Base-by-base conservation (phyloP, 1,284 basidiomycete species). In the Trametes hirsuta region DNA sequence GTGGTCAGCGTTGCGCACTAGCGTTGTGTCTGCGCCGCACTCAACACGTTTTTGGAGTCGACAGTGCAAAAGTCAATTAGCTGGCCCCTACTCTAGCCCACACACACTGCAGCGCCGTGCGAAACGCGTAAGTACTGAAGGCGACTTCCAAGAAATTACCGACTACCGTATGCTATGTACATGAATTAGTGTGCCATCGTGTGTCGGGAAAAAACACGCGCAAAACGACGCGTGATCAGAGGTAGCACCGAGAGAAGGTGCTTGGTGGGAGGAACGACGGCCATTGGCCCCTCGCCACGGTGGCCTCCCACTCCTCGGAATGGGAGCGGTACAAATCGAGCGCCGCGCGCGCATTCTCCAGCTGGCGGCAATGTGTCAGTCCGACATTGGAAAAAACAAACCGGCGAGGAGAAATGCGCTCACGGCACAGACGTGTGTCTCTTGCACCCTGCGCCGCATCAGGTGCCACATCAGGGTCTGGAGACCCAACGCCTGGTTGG, bases 381-480 rank as follows among this genome's bases (percentile, higher is more conserved):
- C 30, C 5, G 8, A 8, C 30, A 4, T 5, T 30, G 30, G 30
- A 30, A 30, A 30, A 41, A 14, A 22, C 18, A 37, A 21, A 37
- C 34, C 35, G 4, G 10, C 18, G 11, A 30, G 35, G 14, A 10
- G 37, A n/a, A 21, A 30, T 42, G n/a, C n/a, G 47, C 63, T 45
- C 69, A 93, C 90, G 10, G 89, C 86, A 70, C 90, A 83, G 63
- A 84, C 79, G 58, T 85, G 81, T 37, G 82, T 84, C 68, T 90
- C 87, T 70, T 90, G 87, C 68, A 88, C 87, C 37, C 85, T 81
- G 62, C 90, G 81, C 57, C 84, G 81, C 88, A 93, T 90, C 34
- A 93, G 79, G 67, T 87, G 87, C 88, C 89, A 92, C 70, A 86
- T 82, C 25, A 93, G 77, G 6, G 91, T 93, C 68, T 85, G 87